A percentile compares a stretch with the other conserved stretches of the same genome.
These are phyloP conservation scores for Citrullus mucosospermus DNA, from an alignment of 306 rosid genomes.

Conservation along the genomic window DNA sequence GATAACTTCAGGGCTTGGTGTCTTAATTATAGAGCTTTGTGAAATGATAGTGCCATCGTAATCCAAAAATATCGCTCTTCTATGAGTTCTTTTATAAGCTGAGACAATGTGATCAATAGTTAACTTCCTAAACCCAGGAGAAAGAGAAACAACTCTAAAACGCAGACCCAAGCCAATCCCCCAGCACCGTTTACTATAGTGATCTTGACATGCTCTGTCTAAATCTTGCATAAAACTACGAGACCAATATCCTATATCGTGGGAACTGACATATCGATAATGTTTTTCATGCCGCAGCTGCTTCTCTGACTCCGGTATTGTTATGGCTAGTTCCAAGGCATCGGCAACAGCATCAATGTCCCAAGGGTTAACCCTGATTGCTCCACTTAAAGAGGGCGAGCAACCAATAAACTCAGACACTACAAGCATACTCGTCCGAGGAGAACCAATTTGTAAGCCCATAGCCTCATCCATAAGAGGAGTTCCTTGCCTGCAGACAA, in stretches of 20 bases:
- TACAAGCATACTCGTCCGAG: slow-evolving; percentile 14
- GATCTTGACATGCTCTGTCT: slow-evolving; percentile 17
- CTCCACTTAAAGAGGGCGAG: slow-evolving; percentile 17
- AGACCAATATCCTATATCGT: slow-evolving; percentile 13
- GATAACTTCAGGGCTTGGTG: slow-evolving; percentile 10
- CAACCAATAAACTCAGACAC: slow-evolving; percentile 16
- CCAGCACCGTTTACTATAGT: slow-evolving; percentile 14
- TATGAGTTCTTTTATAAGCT: slow-evolving; percentile 12
- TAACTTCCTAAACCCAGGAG: slow-evolving; percentile 16
- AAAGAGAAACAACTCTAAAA: slow-evolving; percentile 17
- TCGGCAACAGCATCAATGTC: slow-evolving; percentile 15
- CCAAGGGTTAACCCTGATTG: slow-evolving; percentile 16
- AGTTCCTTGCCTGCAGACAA: slow-evolving; percentile 17
- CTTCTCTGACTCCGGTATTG: slow-evolving; percentile 12
- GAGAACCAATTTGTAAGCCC: slow-evolving; percentile 9
- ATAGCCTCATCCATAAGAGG: slow-evolving; percentile 12
- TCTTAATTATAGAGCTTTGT: slow-evolving; percentile 13
- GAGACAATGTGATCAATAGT: slow-evolving; percentile 15
- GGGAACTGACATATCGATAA: slow-evolving; percentile 18
- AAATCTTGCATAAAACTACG: slow-evolving; percentile 17
- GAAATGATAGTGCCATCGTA: slow-evolving; percentile 14
- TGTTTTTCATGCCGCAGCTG: slow-evolving; percentile 15
- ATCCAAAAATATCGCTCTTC: slow-evolving; percentile 16
- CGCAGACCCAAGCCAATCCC: slow-evolving; percentile 15
- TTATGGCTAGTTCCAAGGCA: slow-evolving; percentile 11